Evolutionary conservation across 1,284 basidiomycete genomes (phyloP).

Genomic region (Coniophora puteana): DNA sequence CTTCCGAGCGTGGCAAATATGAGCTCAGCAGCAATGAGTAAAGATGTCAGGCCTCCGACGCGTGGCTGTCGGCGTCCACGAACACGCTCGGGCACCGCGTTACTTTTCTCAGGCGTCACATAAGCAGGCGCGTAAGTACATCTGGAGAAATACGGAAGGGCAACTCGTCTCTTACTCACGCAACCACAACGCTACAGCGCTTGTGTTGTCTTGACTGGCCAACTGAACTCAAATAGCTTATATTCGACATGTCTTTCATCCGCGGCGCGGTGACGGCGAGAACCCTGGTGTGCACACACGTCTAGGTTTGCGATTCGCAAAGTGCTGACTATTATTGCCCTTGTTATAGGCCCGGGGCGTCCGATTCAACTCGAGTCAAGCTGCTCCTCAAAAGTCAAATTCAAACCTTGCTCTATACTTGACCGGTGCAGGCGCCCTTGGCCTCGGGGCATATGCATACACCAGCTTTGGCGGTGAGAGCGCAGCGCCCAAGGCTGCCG

Average conservation of each 20-base stretch:
- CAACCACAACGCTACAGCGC: no score
- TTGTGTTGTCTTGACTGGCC: no score
- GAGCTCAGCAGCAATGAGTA: no score
- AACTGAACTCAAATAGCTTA: no score
- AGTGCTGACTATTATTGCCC: background rate
- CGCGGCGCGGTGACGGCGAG: slow-evolving; percentile 36
- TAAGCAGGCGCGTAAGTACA: no score
- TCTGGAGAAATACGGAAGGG: no score
- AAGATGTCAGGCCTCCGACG: no score
- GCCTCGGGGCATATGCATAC: slow-evolving; percentile 51
- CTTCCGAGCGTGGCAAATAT: no score
- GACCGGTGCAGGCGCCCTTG: slow-evolving; percentile 45
- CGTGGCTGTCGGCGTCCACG: no score
- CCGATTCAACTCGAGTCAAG: slow-evolving; percentile 44
- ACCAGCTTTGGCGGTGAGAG: slow-evolving; percentile 26
- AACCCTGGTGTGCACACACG: slow-evolving; percentile 28
- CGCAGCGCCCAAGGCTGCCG: slow-evolving; percentile 19
- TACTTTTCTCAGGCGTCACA: no score
- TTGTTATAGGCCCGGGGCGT: slow-evolving; percentile 25
- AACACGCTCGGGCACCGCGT: no score
- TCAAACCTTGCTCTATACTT: slow-evolving; percentile 49
- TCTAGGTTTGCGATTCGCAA: background rate
- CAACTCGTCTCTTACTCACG: no score
- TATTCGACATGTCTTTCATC: slow-evolving; percentile 47
- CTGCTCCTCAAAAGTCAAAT: slow-evolving; percentile 37